Conservation (phyloP, 2,329 filamentous ascomycete genomes). For the Colletotrichum liaoningense region DNA sequence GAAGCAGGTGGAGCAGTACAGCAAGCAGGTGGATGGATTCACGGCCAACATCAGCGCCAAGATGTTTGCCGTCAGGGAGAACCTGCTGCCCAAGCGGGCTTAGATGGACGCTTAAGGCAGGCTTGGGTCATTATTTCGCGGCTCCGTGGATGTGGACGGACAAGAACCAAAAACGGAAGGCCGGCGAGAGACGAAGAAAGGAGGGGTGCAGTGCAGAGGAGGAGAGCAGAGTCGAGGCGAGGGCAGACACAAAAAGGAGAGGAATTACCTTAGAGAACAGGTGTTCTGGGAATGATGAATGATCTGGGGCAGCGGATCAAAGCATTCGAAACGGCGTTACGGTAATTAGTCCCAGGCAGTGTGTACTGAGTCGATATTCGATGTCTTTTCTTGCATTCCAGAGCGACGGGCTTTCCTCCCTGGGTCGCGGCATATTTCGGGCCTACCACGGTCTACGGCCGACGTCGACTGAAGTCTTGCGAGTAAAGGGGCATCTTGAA, state of each 20-base stretch:
- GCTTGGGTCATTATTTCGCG: background rate
- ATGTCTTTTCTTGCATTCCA: conserved; percentile 36
- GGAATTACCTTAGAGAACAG: conserved; percentile 32
- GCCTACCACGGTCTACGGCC: background rate
- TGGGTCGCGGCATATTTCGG: background rate
- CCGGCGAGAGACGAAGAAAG: background rate
- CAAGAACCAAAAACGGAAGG: background rate
- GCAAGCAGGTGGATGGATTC: conserved; percentile 96
- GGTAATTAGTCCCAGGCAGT: conserved; percentile 37
- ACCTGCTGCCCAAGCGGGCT: conserved; percentile 67
- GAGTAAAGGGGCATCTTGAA: background rate
- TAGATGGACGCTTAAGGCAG: conserved; percentile 9
- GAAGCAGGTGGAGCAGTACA: conserved; percentile 97
- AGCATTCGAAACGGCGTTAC: conserved; percentile 39
- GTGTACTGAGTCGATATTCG: conserved; percentile 36
- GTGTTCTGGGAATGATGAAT: conserved; percentile 37
- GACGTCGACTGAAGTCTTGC: background rate
- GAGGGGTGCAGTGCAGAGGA: background rate
- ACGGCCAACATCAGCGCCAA: conserved; percentile 91
- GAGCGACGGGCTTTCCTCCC: background rate
- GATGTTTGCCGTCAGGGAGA: conserved; percentile 95
- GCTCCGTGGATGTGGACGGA: conserved; percentile 4
- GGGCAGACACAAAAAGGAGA: conserved; percentile 15
- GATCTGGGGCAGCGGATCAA: conserved; percentile 38
- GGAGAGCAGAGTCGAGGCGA: conserved; percentile 16